A percentile compares a stretch with the other conserved stretches of the same genome.
Conservation (phyloP, 345 rosid species). For the Arabis hirsuta region DNA sequence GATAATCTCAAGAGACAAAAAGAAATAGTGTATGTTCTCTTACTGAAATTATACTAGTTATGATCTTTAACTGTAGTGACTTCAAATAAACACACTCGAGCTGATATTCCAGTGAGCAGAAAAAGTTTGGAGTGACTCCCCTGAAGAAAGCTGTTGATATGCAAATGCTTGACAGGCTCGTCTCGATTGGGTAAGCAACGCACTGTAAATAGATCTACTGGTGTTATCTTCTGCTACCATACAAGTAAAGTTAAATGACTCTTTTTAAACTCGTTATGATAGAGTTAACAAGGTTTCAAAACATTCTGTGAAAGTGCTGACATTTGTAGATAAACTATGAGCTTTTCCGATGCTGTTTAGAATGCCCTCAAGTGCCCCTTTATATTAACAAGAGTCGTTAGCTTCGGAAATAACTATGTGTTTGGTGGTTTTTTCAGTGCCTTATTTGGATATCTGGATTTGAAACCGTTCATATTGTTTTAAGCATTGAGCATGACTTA, state of each 20-base stretch:
- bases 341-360: not conserved
- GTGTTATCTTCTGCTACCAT: conserved; percentile 5
- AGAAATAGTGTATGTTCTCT: conserved; percentile 58
- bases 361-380: conserved; percentile 1
- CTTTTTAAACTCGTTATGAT: not conserved
- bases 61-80: not conserved
- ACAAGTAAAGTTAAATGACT: not conserved
- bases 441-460: not conserved
- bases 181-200: conserved; percentile 71
- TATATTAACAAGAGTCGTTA: not conserved
- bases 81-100: not conserved
- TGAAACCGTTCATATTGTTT: conserved; percentile 1
- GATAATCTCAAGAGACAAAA: conserved; percentile 58
- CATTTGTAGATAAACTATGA: not conserved
- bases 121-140: conserved; percentile 78
- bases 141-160: conserved; percentile 82
- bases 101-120: conserved; percentile 73
- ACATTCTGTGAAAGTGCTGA: not conserved
- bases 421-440: conserved; percentile 3
- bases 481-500: not conserved
- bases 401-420: not conserved
- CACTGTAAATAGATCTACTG: not conserved
- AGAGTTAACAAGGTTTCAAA: not conserved
- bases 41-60: not conserved
- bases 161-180: conserved; percentile 61